Evolutionary conservation across 176 grass and related monocot genomes (phyloP).

Genomic region (Zoysia pacifica): DNA sequence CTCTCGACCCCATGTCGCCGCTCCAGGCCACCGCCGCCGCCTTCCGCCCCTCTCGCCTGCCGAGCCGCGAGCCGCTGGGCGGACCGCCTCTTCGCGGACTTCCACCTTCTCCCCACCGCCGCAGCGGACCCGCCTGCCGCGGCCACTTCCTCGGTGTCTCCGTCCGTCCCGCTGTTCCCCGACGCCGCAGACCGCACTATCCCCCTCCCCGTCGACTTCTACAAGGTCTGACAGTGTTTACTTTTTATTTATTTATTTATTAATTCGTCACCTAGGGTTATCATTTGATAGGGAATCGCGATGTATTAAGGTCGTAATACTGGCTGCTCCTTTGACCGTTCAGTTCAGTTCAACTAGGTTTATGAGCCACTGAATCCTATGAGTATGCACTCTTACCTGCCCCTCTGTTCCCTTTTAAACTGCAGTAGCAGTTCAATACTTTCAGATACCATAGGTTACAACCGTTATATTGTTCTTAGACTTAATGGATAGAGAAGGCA

Average conservation of each 20-base stretch:
- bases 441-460: background rate
- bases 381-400: background rate
- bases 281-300: background rate
- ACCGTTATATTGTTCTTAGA: background rate
- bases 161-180: conserved; percentile 65
- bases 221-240: conserved; percentile 55
- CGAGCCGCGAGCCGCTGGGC: conserved; percentile 85
- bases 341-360: background rate
- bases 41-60: conserved; percentile 39
- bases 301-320: background rate
- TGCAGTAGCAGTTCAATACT: background rate
- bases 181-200: conserved; percentile 54
- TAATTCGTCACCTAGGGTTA: background rate
- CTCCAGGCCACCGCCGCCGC: background rate
- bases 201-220: conserved; percentile 78
- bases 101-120: conserved; percentile 65
- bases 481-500: background rate
- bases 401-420: background rate
- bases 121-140: conserved; percentile 29
- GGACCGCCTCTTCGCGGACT: conserved; percentile 87
- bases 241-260: background rate
- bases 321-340: background rate
- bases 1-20: background rate
- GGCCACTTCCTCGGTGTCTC: conserved; percentile 22
- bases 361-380: background rate